Evolutionary conservation across 1,284 basidiomycete species (phyloP), one percentile per base, ranked within the genome.

Genomic region (Ustilago crameri): DNA sequence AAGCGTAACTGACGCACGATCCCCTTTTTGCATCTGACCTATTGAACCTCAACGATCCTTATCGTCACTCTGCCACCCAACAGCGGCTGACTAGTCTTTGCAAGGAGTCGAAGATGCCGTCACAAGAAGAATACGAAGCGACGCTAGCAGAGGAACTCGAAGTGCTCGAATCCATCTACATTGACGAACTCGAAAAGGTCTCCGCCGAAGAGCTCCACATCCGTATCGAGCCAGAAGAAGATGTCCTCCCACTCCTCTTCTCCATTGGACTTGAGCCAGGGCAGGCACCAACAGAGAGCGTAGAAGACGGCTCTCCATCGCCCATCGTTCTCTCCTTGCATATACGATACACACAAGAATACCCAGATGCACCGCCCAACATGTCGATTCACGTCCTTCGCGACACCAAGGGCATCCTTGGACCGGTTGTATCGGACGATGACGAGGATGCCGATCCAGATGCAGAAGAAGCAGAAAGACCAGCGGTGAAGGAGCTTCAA

Each of bases 121-220:
- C 76, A 15, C 48, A 66, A 26, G 81, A 81, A 40, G 85, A 86
- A 58, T 82, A 85, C 75, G 79, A 84, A 73, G 85, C 86, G 43
- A 84, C 85, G 15, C 79, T 87, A 30, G 84, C 84, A 17, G 93
- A 95, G 85, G 93, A 96, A 85, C 89, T 94, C 75, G 93, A 96
- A 88, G 93, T 94, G 77, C 88, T 98, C 74, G 93, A 95, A 86
- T 91, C 93, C 22, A 98, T 98, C 84, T 98, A 95, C 84, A 91
- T 94, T 9, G 90, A 93, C 77, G 95, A 98, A 84, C 87, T 97
- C 65, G 89, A 91, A 97, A 95, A 91, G 87, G 83, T 91, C 81
- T 92, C 91, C 64, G 90, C 93, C 79, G 90, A 88, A 73, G 88
- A 91, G 77, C 88, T 98, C 47, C 87, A 89, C 78, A 93, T 98